These are phyloP conservation scores for Aschersonia sp. DNA, from an alignment of 2,329 filamentous ascomycete species.

Conservation along the genomic window DNA sequence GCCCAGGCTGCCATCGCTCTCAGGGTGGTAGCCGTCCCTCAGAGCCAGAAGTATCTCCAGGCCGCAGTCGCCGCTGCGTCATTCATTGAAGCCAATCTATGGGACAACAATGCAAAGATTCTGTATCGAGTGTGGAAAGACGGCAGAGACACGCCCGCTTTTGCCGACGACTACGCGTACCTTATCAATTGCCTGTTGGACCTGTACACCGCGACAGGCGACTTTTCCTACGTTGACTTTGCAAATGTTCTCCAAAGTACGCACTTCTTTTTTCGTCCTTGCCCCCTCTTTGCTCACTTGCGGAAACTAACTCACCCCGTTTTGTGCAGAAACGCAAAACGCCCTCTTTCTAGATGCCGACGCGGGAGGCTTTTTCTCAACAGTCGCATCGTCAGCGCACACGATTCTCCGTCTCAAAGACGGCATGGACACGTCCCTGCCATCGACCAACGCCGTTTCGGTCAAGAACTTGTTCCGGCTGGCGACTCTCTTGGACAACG, in stretches of 20 bases:
- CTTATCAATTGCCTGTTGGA: conserved; percentile 70
- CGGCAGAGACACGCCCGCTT: conserved; percentile 50
- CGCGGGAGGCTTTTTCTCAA: conserved; percentile 61
- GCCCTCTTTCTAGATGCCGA: conserved; percentile 59
- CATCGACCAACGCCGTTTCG: conserved; percentile 79
- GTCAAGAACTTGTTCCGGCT: conserved; percentile 78
- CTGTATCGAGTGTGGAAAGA: conserved; percentile 65
- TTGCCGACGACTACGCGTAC: conserved; percentile 93
- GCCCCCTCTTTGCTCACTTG: background rate
- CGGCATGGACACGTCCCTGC: conserved; percentile 85
- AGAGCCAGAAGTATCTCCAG: conserved; percentile 44
- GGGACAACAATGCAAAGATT: conserved; percentile 44
- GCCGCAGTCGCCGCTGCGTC: conserved; percentile 53
- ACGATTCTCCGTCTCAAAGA: conserved; percentile 81
- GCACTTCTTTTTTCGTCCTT: conserved; percentile 6
- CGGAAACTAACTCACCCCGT: too few species aligned
- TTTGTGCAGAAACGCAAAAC: conserved; percentile 49
- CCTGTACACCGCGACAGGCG: conserved; percentile 69
- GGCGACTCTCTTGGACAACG: conserved; percentile 51
- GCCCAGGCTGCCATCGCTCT: conserved; percentile 59
- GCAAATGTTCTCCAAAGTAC: conserved; percentile 67
- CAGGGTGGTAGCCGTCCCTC: conserved; percentile 39
- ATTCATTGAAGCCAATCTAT: conserved; percentile 64
- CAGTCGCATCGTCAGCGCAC: conserved; percentile 45
- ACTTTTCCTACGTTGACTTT: conserved; percentile 63